Conservation (phyloP, 257 asterid species). For the Ilex asprella region DNA sequence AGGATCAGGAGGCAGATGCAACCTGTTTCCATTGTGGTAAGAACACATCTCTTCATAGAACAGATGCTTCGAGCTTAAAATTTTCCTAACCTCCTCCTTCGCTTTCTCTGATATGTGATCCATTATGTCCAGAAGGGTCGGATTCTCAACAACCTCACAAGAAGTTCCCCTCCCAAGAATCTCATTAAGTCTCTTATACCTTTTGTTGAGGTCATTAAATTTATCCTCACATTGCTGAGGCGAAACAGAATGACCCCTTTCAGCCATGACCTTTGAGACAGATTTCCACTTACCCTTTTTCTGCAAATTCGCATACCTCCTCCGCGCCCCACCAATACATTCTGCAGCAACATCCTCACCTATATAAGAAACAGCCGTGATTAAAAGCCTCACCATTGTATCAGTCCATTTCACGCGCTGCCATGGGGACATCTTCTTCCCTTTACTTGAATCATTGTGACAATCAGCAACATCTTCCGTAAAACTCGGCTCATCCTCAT, state of each 20-base stretch:
- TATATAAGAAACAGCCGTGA: slow-evolving; percentile 73
- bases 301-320: slow-evolving; percentile 49
- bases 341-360: slow-evolving; percentile 54
- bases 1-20: slow-evolving; percentile 71
- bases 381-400: slow-evolving; percentile 52
- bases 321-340: slow-evolving; percentile 29
- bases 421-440: slow-evolving; percentile 56
- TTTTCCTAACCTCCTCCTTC: slow-evolving; percentile 73
- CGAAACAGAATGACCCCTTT: slow-evolving; percentile 71
- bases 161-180: slow-evolving; percentile 84
- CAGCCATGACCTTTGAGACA: slow-evolving; percentile 81
- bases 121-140: slow-evolving; percentile 53
- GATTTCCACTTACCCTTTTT: slow-evolving; percentile 83
- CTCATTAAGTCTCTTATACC: slow-evolving; percentile 85
- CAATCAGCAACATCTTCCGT: slow-evolving; percentile 42
- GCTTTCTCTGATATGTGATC: slow-evolving; percentile 60
- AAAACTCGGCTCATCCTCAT: slow-evolving; percentile 64
- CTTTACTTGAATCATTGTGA: slow-evolving; percentile 28
- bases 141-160: slow-evolving; percentile 82
- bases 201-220: slow-evolving; percentile 79
- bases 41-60: slow-evolving; percentile 97
- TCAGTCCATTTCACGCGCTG: slow-evolving; percentile 54
- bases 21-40: slow-evolving; percentile 64
- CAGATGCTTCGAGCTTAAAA: slow-evolving; percentile 72
- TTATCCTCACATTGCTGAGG: slow-evolving; percentile 96